These are phyloP conservation scores for Phytopythium kandeliae DNA, from an alignment of 352 stramenopile genomes.

Conservation along the genomic window DNA sequence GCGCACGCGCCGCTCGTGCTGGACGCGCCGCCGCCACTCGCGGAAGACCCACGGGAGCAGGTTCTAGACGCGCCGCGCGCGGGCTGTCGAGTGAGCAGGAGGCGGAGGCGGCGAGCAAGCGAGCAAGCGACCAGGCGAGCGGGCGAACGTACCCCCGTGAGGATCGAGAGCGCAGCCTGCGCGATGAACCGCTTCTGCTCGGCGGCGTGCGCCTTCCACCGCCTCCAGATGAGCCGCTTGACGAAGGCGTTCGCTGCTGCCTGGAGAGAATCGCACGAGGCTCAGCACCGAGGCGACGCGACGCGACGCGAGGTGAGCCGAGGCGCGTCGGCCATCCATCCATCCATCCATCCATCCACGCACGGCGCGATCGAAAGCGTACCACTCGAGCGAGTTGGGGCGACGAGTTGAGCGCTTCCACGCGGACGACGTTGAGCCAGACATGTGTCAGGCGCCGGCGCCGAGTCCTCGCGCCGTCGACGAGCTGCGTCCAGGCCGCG, in stretches of 20 bases:
- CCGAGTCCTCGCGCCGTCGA: slow-evolving; percentile 17
- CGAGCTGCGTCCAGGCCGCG: slow-evolving; percentile 34
- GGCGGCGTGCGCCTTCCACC: slow-evolving; percentile 47
- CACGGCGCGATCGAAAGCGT: not conserved
- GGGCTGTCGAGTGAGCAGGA: too few relatives aligned
- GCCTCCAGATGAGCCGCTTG: slow-evolving; percentile 37
- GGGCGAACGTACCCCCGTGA: slow-evolving; percentile 43
- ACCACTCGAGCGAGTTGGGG: slow-evolving; percentile 20
- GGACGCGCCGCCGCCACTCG: slow-evolving; percentile 46
- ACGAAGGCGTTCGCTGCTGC: slow-evolving; percentile 30
- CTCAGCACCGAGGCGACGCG: slow-evolving; percentile 2
- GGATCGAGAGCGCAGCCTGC: slow-evolving; percentile 61
- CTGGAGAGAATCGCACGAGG: slow-evolving; percentile 9
- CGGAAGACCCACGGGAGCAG: slow-evolving; percentile 63
- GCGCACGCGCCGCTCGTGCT: slow-evolving; percentile 26
- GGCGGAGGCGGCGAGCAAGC: not conserved
- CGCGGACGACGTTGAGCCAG: slow-evolving; percentile 52
- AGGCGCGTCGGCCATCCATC: too few relatives aligned
- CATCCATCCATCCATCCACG: not conserved
- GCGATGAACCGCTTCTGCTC: slow-evolving; percentile 66
- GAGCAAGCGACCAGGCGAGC: too few relatives aligned
- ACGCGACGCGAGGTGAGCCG: too few relatives aligned
- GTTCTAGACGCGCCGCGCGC: too few relatives aligned
- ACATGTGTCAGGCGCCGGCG: slow-evolving; percentile 41
- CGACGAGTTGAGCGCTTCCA: slow-evolving; percentile 71